Conservation (phyloP, 495 filamentous ascomycete species). For the Xylaria palmicola region DNA sequence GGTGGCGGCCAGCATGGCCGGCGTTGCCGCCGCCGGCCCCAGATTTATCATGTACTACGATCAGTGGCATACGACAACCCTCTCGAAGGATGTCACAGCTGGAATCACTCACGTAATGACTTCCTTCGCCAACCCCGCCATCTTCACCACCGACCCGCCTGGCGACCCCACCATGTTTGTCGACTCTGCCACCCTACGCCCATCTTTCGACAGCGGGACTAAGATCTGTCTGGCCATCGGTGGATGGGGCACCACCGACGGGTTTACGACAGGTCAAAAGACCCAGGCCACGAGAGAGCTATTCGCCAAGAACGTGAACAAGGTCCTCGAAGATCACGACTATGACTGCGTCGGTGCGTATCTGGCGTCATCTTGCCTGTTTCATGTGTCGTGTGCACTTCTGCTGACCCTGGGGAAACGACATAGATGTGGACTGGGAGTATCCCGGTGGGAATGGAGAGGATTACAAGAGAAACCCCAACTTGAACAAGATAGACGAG, state of each 20-base stretch:
- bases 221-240: constrained; percentile 64
- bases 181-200: constrained; percentile 45
- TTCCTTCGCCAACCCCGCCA: constrained; percentile 53
- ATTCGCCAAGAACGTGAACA: constrained; percentile 59
- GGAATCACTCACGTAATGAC: constrained; percentile 58
- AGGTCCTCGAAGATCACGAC: constrained; percentile 50
- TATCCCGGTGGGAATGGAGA: constrained; percentile 65
- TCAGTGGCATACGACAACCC: constrained; percentile 34
- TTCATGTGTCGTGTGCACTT: neutral
- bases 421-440: constrained; percentile 62
- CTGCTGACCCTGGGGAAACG: constrained; percentile 3
- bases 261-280: constrained; percentile 53
- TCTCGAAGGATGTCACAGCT: constrained; percentile 28
- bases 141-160: constrained; percentile 50
- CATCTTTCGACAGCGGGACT: constrained; percentile 51
- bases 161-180: constrained; percentile 49
- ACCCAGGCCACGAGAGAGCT: constrained; percentile 47
- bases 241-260: constrained; percentile 58
- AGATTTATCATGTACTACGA: constrained; percentile 34
- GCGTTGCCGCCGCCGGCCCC: constrained; percentile 16
- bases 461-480: constrained; percentile 58
- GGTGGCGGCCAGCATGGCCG: constrained; percentile 12
- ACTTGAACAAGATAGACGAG: constrained; percentile 54
- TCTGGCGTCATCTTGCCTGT: neutral
- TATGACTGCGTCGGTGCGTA: constrained; percentile 55